These are phyloP conservation scores for Sugiyamaella sp. DNA, from an alignment of 1,139 yeast genomes.

Conservation along the genomic window DNA sequence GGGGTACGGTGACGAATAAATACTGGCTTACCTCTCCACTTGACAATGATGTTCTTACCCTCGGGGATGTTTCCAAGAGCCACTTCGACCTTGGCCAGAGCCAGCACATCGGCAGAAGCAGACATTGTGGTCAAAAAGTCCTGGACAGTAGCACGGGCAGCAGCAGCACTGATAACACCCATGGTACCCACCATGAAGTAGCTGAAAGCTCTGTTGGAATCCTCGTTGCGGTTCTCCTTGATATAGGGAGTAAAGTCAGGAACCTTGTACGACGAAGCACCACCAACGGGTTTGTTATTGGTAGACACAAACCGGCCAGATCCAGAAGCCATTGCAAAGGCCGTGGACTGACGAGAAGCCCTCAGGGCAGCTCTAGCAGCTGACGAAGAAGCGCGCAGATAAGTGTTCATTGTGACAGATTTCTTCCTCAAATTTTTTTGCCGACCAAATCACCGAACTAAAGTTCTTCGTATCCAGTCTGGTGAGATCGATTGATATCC, in stretches of 20 bases:
- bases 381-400: conserved; percentile 9
- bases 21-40: conserved; percentile 99
- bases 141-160: conserved; percentile 97
- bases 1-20: conserved; percentile 98
- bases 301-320: conserved; percentile 22
- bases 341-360: conserved; percentile 3
- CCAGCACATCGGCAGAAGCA: conserved; percentile 98
- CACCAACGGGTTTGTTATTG: conserved; percentile 43
- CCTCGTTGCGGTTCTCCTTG: conserved; percentile 67
- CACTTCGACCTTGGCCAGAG: conserved; percentile 99
- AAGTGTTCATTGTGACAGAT: conserved; percentile 1
- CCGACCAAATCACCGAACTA: not conserved
- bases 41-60: conserved; percentile 97
- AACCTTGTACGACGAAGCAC: conserved; percentile 80
- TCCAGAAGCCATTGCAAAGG: conserved; percentile 8
- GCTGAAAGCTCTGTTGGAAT: conserved; percentile 81
- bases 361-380: conserved; percentile 16
- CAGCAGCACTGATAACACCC: conserved; percentile 93
- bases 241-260: conserved; percentile 89
- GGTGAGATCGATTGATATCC: not conserved
- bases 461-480: not conserved
- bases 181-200: conserved; percentile 98
- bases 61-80: conserved; percentile 92
- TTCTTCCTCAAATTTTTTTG: not conserved
- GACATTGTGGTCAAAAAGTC: conserved; percentile 91